A percentile compares a stretch with the other conserved stretches of the same genome.
Conservation (phyloP, 164 flowering plant genomes). For the grape (Vitis vinifera) region DNA sequence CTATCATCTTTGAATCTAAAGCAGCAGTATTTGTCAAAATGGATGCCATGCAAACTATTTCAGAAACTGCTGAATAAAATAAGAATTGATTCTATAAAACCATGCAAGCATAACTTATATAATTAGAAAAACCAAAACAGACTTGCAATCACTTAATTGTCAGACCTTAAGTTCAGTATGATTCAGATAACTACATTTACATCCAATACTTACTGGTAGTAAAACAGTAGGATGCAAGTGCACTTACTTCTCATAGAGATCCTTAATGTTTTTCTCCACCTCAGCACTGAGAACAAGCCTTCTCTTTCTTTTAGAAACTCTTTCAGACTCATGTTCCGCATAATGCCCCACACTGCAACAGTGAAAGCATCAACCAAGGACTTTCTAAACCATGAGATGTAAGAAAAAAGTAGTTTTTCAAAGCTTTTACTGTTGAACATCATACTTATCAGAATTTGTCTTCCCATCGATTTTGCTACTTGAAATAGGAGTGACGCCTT, state of each 20-base stretch:
- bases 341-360: slow-evolving; percentile 40
- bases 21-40: neutral
- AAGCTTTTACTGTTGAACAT: slow-evolving; percentile 5
- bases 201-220: too few relatives aligned
- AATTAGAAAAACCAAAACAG: too few relatives aligned
- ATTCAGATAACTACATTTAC: neutral
- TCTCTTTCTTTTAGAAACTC: slow-evolving; percentile 42
- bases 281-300: slow-evolving; percentile 50
- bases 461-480: slow-evolving; percentile 16
- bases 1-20: slow-evolving; percentile 60
- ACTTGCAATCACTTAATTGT: too few relatives aligned
- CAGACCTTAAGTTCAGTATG: too few relatives aligned
- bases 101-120: too few relatives aligned
- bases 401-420: neutral
- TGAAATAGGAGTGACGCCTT: slow-evolving; percentile 18
- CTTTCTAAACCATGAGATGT: neutral
- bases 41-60: neutral
- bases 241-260: slow-evolving; percentile 74
- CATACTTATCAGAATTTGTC: slow-evolving; percentile 22
- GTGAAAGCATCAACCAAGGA: slow-evolving; percentile 11
- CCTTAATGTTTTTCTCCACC: slow-evolving; percentile 48
- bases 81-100: neutral
- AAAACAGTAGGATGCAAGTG: slow-evolving; percentile 5
- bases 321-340: slow-evolving; percentile 26
- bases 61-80: neutral